These are phyloP conservation scores for Wickerhamomyces rabaulensis DNA, from an alignment of 805 yeast species.

Conservation along the genomic window DNA sequence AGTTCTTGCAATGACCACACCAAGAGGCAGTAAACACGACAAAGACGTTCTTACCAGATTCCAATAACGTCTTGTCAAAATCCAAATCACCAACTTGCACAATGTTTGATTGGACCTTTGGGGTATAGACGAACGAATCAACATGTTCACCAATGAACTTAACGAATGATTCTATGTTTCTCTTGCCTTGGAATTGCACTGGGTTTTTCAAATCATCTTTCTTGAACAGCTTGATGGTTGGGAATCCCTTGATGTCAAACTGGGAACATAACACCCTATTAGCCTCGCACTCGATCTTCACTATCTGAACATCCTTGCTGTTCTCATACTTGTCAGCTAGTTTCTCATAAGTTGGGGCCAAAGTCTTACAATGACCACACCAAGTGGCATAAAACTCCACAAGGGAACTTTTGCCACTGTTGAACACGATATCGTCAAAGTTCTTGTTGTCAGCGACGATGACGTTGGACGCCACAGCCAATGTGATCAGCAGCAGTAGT, in stretches of 20 bases:
- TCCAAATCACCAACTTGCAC: slow-evolving; percentile 24
- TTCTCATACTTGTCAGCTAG: slow-evolving; percentile 62
- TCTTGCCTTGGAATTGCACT: slow-evolving; percentile 56
- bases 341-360: slow-evolving; percentile 84
- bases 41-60: slow-evolving; percentile 21
- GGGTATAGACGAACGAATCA: slow-evolving; percentile 27
- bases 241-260: slow-evolving; percentile 81
- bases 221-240: slow-evolving; percentile 85
- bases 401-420: slow-evolving; percentile 64
- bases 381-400: slow-evolving; percentile 94
- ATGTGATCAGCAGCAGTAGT: neutral
- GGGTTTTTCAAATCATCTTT: slow-evolving; percentile 56
- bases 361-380: slow-evolving; percentile 93
- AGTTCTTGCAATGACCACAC: slow-evolving; percentile 48
- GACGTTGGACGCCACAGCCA: slow-evolving; percentile 25
- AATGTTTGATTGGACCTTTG: slow-evolving; percentile 18
- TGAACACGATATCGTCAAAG: slow-evolving; percentile 50
- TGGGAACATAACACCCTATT: slow-evolving; percentile 72
- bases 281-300: slow-evolving; percentile 82
- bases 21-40: slow-evolving; percentile 45
- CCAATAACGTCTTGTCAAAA: slow-evolving; percentile 32
- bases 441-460: slow-evolving; percentile 42
- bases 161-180: slow-evolving; percentile 66
- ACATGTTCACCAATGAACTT: slow-evolving; percentile 51
- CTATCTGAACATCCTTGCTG: slow-evolving; percentile 59